Base-by-base conservation (phyloP, 2,329 filamentous ascomycete species). In the Intubia oerlemansii region DNA sequence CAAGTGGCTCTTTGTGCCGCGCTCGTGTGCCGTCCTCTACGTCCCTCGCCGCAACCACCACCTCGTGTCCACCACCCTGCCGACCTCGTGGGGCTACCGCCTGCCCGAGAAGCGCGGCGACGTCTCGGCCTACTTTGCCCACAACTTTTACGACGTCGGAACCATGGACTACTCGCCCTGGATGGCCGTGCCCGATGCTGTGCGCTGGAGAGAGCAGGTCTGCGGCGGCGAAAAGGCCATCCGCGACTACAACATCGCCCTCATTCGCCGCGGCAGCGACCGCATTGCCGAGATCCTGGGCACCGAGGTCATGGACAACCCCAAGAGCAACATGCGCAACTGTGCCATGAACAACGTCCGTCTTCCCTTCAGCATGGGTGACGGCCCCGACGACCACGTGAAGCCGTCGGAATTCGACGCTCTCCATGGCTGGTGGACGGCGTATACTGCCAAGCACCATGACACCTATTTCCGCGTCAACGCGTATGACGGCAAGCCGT, bases 1-100 rank as follows among this genome's bases (percentile, higher is more conserved):
- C 49, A 80, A 79, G 44, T 84, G 77, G 77, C 61, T 84, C 6
- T 72, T 63, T 43, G 60, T 64, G 4, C 77, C 77, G 9, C 68
- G 76, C 30, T 67, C 66, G 27, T 75, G 69, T 41, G 72, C 73
- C 1, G 48, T 80, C 11, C 57, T 84, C 39, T 68, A 79, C 46
- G 72, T 80, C 4, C 70, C 74, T 0, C 41, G 56, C 17, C 57
- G 62, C 25, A 74, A 78, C 45, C 77, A 82, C 39, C 51, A 56
- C 34, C 49, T 76, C 22, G 66, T 84, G 27, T 61, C 65, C 24
- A 68, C 66, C 11, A 68, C 67, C 0, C 49, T 77, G 8, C 76
- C 77, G 1, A 81, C 76, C 0, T 74, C 69, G 4, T 68, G 72
- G 46, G 70, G 72, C 3, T 80, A 70, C 43, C 19, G 19, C 19